These are phyloP conservation scores for Herpotrichia juniperi DNA, from an alignment of 2,329 filamentous ascomycete genomes.

Conservation along the genomic window DNA sequence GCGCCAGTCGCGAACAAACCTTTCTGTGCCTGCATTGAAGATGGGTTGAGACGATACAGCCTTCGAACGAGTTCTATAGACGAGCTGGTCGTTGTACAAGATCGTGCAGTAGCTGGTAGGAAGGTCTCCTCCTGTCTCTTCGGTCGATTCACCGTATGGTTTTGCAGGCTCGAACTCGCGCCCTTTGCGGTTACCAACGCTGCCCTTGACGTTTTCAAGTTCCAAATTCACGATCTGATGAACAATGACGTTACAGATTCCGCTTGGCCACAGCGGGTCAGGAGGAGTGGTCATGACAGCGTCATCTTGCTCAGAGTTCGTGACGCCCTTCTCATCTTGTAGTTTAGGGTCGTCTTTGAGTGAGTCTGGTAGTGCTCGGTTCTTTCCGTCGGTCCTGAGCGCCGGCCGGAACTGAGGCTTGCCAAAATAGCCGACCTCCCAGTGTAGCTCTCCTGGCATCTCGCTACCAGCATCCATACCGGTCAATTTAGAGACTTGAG, in stretches of 20 bases:
- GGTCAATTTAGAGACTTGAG: conserved; percentile 80
- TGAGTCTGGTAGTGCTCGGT: conserved; percentile 74
- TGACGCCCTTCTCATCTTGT: conserved; percentile 84
- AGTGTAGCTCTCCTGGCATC: conserved; percentile 93
- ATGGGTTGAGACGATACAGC: conserved; percentile 94
- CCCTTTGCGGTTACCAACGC: conserved; percentile 78
- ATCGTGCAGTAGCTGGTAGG: conserved; percentile 96
- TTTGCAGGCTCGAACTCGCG: conserved; percentile 89
- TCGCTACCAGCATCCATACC: conserved; percentile 82
- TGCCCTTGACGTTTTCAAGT: conserved; percentile 88
- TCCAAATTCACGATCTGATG: conserved; percentile 97
- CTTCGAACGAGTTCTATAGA: conserved; percentile 94
- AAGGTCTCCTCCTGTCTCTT: conserved; percentile 79
- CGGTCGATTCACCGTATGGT: conserved; percentile 80
- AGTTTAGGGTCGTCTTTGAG: conserved; percentile 77
- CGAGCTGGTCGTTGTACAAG: conserved; percentile 82
- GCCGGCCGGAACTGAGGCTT: conserved; percentile 88
- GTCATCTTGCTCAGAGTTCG: conserved; percentile 77
- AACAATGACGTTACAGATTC: conserved; percentile 82
- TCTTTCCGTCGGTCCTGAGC: conserved; percentile 84
- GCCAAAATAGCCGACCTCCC: conserved; percentile 95
- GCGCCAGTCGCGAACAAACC: conserved; percentile 92
- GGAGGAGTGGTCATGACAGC: conserved; percentile 89
- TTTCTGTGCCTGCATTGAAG: conserved; percentile 94
- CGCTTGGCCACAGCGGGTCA: conserved; percentile 94